phyloP scores from a whole-genome alignment of 805 yeast genomes.

The Tetrapisispora iriomotensis region DNA sequence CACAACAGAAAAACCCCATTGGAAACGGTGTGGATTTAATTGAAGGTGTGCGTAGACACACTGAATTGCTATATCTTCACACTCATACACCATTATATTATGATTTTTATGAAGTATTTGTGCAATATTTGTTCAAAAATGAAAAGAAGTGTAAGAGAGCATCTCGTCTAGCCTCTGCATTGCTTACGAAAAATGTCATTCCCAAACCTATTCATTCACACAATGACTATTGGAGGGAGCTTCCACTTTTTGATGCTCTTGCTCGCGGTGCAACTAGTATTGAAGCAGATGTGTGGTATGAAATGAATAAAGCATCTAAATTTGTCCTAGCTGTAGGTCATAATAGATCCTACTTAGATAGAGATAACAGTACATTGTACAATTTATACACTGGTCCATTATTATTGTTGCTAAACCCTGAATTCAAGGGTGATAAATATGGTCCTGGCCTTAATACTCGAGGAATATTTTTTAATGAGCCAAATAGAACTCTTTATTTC shows the following conservation, averaged over 20 bases:
- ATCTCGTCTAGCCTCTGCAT: background rate
- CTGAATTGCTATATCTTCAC: too few species aligned
- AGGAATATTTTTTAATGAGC: conserved; percentile 38
- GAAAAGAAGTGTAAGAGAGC: too few species aligned
- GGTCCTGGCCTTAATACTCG: conserved; percentile 7
- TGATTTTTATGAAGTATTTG: too few species aligned
- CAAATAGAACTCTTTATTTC: conserved; percentile 44
- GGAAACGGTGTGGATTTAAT: too few species aligned
- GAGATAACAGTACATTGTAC: conserved; percentile 36
- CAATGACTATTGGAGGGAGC: conserved; percentile 56
- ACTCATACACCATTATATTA: too few species aligned
- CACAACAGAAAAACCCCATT: too few species aligned
- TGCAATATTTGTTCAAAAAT: too few species aligned
- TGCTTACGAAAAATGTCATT: conserved; percentile 18
- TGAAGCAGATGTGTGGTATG: conserved; percentile 59
- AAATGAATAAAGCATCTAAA: conserved; percentile 22
- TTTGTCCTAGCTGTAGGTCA: conserved; percentile 55
- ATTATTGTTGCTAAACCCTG: conserved; percentile 35
- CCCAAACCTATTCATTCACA: conserved; percentile 45
- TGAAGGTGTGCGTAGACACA: too few species aligned
- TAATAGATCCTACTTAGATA: conserved; percentile 37
- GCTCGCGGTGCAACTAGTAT: conserved; percentile 43
- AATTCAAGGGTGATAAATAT: conserved; percentile 2
- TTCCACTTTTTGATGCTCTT: conserved; percentile 50
- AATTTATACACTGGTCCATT: conserved; percentile 46